Evolutionary conservation across 345 rosid species (phyloP), one percentile per base, ranked within the genome.

Genomic region (Eucalyptus tenuipes): DNA sequence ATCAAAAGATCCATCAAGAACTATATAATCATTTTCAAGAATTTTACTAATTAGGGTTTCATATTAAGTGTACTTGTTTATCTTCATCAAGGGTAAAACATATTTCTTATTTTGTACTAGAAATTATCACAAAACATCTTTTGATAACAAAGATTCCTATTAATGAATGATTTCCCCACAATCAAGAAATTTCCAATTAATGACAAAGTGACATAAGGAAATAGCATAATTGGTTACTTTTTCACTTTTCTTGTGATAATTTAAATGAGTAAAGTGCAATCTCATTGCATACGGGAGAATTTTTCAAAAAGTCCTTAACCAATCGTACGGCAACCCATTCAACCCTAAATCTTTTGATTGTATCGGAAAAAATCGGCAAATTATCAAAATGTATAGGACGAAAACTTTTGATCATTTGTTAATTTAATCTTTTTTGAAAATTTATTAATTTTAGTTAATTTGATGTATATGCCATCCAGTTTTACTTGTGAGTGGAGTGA

Each of bases 281-380:
- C 45, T 71, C 25, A 71, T 71, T 71, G 81, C 81, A 71, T 71
- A 7, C 2, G 2, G 5, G 42, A 66, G 33, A 61, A 55, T 55
- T 2, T 24, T 22, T 25, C 29, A 24, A 24, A 24, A 55, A 24
- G 3, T 55, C 61, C 27, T 9, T 22, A 55, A 55, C 0, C 27
- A 22, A 55, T 55, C 0, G 5, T 24, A 24, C 0, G 2, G 2
- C 6, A 55, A 25, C 1, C 1, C 0, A 55, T 0, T 55, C 29
- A 24, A 22, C 3, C 0, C 6, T 24, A 55, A 55, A 24, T 0
- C 0, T 24, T 22, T 22, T 0, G 0, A 52, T 52, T 52, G 10
- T 20, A 8, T 52, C 0, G 4, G 0, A 20, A 52, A 50, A 52
- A 52, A 0, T 7, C 20, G 57, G 5, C 57, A 52, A 20, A 52